Evolutionary conservation across 371 early-diverging fungal genomes (phyloP), one percentile per base, ranked within the genome.

Genomic region (Sanchytrium tribonematis): DNA sequence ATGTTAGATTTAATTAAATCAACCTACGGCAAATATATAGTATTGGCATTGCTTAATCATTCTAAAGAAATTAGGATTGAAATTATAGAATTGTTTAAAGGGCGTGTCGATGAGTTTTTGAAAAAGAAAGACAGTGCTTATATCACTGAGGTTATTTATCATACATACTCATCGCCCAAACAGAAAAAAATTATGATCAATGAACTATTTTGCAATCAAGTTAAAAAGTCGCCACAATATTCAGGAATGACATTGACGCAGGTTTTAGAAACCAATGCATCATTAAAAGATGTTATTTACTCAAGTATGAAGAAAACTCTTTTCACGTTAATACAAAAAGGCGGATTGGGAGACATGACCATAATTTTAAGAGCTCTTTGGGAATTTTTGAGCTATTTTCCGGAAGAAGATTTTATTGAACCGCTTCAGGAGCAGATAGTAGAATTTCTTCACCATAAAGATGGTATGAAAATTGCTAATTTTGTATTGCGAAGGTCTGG

Each of bases 21-120:
- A 69, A 83, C 83, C 81, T 93, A 93, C 77, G 92, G 93, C 67
- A 82, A 88, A 68, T 91, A 89, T 74, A 87, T 95, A 72, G 85
- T 92, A 1, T 75, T 83, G 70, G 88, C 88, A 75, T 81, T 93
- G 70, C 79, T 95, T 1, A 85, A 88, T 78, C 87, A 86, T 77
- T 86, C 86, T 83, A 85, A 78, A 71, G 75, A 72, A 12, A 12
- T 48, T 5, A 48, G 48, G 22, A 5, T 22, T 48, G 48, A 48
- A 12, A 48, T 48, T 48, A 48, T 48, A 22, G 48, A 48, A 12
- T 48, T 48, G 22, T 48, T 5, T 48, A 48, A 48, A 48, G 48
- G 48, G 22, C 5, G 48, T 12, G 48, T 48, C 12, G 48, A 48
- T 12, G 48, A 48, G 22, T 48, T 48, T 5, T 22, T 48, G 22